Conservation (phyloP, 805 yeast species). For the Ogataea ramenticola region DNA sequence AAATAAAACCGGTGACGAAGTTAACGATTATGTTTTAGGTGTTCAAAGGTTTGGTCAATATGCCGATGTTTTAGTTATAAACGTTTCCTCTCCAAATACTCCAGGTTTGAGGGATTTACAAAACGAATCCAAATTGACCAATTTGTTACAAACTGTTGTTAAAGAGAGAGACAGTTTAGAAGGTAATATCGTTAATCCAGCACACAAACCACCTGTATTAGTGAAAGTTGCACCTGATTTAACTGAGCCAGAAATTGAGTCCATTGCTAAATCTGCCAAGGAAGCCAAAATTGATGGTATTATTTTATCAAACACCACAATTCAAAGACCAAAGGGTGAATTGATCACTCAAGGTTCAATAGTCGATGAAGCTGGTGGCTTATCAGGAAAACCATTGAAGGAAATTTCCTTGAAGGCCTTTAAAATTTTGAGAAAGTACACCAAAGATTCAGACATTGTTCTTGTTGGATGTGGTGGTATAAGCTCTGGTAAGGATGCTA, state of each 20-base stretch:
- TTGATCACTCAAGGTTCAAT: constrained; percentile 44
- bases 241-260: constrained; percentile 67
- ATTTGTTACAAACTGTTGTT: constrained; percentile 60
- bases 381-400: constrained; percentile 89
- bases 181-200: constrained; percentile 30
- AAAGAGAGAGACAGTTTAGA: constrained; percentile 52
- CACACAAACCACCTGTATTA: constrained; percentile 62
- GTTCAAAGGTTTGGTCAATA: constrained; percentile 72
- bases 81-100: constrained; percentile 93
- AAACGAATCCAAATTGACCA: constrained; percentile 63
- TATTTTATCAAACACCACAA: constrained; percentile 86
- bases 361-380: constrained; percentile 68
- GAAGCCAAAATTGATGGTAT: constrained; percentile 81
- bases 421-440: constrained; percentile 60
- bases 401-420: constrained; percentile 70
- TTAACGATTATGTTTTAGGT: constrained; percentile 78
- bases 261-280: constrained; percentile 77
- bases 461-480: constrained; percentile 95
- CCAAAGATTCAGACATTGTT: constrained; percentile 67
- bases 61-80: constrained; percentile 86
- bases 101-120: constrained; percentile 91
- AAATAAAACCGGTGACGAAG: constrained; percentile 87
- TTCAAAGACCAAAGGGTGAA: constrained; percentile 59
- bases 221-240: constrained; percentile 95
- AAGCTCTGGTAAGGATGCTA: constrained; percentile 76